These are phyloP conservation scores for Fusarium falciforme DNA, from an alignment of 2,329 filamentous ascomycete species.

Conservation along the genomic window DNA sequence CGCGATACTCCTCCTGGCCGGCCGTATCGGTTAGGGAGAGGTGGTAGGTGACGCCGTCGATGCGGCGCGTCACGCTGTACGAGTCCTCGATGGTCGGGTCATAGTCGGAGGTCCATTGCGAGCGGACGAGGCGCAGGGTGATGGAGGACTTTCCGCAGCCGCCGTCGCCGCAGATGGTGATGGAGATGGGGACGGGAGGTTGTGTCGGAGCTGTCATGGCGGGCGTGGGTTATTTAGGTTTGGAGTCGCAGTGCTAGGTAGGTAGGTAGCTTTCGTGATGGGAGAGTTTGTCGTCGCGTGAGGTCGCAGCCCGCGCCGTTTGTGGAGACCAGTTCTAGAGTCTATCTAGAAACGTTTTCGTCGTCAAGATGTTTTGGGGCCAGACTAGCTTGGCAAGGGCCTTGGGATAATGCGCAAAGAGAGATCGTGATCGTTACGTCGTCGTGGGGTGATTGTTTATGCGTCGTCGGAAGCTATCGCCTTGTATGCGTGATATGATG, in stretches of 20 bases:
- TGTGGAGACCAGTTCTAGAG: conserved; percentile 31
- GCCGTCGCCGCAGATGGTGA: conserved; percentile 88
- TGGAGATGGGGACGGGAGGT: conserved; percentile 69
- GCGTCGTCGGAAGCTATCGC: conserved; percentile 17
- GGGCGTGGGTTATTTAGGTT: neutral
- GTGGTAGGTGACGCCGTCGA: conserved; percentile 85
- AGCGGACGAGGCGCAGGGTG: conserved; percentile 83
- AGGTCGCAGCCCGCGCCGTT: conserved; percentile 26
- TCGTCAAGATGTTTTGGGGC: conserved; percentile 9
- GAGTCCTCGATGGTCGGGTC: conserved; percentile 87
- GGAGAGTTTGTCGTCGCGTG: conserved; percentile 12
- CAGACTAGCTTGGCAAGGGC: neutral
- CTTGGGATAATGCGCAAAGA: neutral
- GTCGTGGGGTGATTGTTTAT: conserved; percentile 26
- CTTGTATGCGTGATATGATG: neutral
- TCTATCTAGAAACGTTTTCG: conserved; percentile 18
- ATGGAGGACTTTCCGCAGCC: conserved; percentile 89
- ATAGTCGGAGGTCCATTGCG: conserved; percentile 86
- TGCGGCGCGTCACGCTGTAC: conserved; percentile 82
- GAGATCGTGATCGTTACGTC: conserved; percentile 22
- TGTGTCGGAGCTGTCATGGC: conserved; percentile 38
- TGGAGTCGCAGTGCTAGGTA: neutral
- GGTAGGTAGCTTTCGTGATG: neutral
- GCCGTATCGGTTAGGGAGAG: conserved; percentile 85
- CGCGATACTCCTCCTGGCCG: conserved; percentile 90